Percentiles rank a stretch among this genome's conserved stretches.
phyloP scores from a whole-genome alignment of 192 early-diverging fungal genomes.

The Rhizophagus sp. region DNA sequence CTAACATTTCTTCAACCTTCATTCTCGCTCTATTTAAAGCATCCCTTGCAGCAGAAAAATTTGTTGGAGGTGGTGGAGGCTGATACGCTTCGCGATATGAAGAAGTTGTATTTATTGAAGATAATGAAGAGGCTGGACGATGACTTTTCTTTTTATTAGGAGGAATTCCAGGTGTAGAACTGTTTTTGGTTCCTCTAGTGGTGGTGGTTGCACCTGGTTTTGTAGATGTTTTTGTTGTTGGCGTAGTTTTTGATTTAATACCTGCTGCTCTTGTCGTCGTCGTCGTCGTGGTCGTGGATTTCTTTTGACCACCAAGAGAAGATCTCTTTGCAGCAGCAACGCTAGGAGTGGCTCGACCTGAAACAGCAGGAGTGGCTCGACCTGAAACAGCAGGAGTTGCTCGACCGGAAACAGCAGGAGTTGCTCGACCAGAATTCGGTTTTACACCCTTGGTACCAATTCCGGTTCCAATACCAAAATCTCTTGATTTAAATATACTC shows the following conservation, averaged over 20 bases:
- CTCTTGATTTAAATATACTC: slow-evolving; percentile 11
- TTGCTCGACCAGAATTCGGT: background rate
- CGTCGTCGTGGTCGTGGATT: background rate
- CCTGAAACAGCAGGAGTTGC: background rate
- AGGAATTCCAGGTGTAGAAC: slow-evolving; percentile 2
- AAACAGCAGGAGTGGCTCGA: background rate
- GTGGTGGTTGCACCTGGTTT: background rate
- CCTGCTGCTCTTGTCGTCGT: background rate
- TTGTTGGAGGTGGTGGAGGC: background rate
- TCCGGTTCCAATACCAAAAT: background rate
- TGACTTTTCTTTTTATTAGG: background rate
- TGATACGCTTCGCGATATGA: slow-evolving; percentile 7
- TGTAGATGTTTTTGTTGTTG: background rate
- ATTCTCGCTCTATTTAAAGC: slow-evolving; percentile 26
- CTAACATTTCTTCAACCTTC: slow-evolving; percentile 31
- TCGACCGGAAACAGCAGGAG: background rate
- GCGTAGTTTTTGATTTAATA: too few species aligned
- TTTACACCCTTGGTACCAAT: background rate
- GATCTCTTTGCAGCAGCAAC: background rate
- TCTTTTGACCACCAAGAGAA: background rate
- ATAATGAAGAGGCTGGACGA: slow-evolving; percentile 3
- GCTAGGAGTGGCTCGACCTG: background rate
- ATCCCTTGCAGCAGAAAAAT: slow-evolving; percentile 20
- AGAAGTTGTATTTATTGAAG: slow-evolving; percentile 1
- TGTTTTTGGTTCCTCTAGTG: background rate